These are phyloP conservation scores for Phoenix dactylifera DNA, from an alignment of 176 grass and related monocot species.

Conservation along the genomic window DNA sequence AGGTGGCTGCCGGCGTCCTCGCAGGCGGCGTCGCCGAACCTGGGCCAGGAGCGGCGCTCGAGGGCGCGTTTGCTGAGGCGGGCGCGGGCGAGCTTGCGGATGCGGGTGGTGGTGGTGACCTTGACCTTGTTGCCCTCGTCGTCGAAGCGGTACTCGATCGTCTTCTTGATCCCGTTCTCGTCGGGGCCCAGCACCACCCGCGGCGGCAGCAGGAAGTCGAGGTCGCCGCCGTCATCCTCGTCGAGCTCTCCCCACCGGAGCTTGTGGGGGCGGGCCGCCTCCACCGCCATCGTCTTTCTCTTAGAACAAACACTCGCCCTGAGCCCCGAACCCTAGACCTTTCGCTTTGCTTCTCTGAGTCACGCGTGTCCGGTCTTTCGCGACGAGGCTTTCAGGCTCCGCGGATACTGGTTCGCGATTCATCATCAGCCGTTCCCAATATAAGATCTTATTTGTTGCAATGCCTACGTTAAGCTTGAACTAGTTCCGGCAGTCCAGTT, in stretches of 20 bases:
- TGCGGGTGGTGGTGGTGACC: slow-evolving; percentile 64
- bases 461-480: too few relatives aligned
- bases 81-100: slow-evolving; percentile 53
- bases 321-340: too few relatives aligned
- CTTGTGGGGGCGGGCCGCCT: slow-evolving; percentile 30
- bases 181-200: slow-evolving; percentile 57
- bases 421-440: too few relatives aligned
- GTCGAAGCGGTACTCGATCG: slow-evolving; percentile 66
- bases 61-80: slow-evolving; percentile 61
- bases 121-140: slow-evolving; percentile 71
- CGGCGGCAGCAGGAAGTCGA: slow-evolving; percentile 71
- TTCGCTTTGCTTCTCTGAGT: too few relatives aligned
- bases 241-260: slow-evolving; percentile 40
- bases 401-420: too few relatives aligned
- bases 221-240: slow-evolving; percentile 61
- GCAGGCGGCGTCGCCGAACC: slow-evolving; percentile 64
- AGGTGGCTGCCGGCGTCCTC: slow-evolving; percentile 51
- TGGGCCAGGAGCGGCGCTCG: slow-evolving; percentile 65
- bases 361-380: too few relatives aligned
- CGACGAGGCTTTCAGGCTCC: too few relatives aligned
- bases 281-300: slow-evolving; percentile 19
- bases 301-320: too few relatives aligned
- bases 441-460: too few relatives aligned
- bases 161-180: slow-evolving; percentile 64
- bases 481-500: too few relatives aligned